phyloP scores from a whole-genome alignment of 2,329 filamentous ascomycete species.

The Penicillium sp. region DNA sequence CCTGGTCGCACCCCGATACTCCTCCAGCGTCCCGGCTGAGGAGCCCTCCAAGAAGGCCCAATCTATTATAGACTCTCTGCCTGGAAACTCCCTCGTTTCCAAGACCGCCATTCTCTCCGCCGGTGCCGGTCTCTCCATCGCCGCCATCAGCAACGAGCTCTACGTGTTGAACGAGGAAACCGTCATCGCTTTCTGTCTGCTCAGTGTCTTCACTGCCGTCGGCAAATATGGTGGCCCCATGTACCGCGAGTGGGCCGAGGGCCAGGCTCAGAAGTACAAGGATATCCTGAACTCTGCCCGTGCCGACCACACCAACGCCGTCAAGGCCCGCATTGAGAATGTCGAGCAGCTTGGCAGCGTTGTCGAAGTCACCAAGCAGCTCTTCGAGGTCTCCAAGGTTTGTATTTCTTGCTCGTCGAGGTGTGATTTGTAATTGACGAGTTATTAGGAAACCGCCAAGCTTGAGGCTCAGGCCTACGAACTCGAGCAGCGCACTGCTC shows the following conservation, averaged over 20 bases:
- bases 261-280: slow-evolving; percentile 87
- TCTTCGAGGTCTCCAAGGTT: slow-evolving; percentile 98
- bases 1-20: slow-evolving; percentile 63
- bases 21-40: slow-evolving; percentile 74
- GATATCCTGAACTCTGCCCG: slow-evolving; percentile 91
- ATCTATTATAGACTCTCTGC: slow-evolving; percentile 88
- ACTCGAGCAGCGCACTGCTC: slow-evolving; percentile 91
- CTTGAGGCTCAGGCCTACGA: slow-evolving; percentile 95
- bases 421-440: slow-evolving; percentile 1
- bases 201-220: slow-evolving; percentile 87
- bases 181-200: slow-evolving; percentile 85
- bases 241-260: slow-evolving; percentile 89
- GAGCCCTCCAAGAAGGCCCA: slow-evolving; percentile 96
- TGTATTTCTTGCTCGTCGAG: background rate
- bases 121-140: slow-evolving; percentile 82
- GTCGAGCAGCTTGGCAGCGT: slow-evolving; percentile 93
- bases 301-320: slow-evolving; percentile 89
- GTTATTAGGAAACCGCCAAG: slow-evolving; percentile 82
- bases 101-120: slow-evolving; percentile 97
- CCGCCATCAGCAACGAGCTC: slow-evolving; percentile 98
- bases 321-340: slow-evolving; percentile 89
- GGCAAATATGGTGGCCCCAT: slow-evolving; percentile 90
- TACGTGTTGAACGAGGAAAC: slow-evolving; percentile 99
- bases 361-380: slow-evolving; percentile 91
- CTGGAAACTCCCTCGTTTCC: slow-evolving; percentile 85